Evolutionary conservation across 2,329 filamentous ascomycete species (phyloP).

Genomic region (Fusarium beomiforme): DNA sequence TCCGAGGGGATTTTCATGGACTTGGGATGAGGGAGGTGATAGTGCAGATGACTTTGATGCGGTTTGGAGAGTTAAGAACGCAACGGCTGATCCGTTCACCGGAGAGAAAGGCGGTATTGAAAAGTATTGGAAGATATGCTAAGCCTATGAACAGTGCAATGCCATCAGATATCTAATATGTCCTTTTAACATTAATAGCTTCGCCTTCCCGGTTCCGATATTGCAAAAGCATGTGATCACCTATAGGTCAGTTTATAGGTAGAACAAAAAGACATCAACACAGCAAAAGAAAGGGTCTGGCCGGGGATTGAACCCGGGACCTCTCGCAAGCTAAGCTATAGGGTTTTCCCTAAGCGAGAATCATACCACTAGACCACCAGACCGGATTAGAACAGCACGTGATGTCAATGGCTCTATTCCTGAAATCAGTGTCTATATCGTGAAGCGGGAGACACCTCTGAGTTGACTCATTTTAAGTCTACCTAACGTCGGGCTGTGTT

Average conservation of each 20-base stretch:
- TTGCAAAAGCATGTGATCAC: no score
- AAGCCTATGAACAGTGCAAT: no score
- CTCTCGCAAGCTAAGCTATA: conserved; percentile 53
- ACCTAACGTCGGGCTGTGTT: no score
- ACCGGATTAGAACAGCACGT: conserved; percentile 38
- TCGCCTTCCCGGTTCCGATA: no score
- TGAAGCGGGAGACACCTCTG: no score
- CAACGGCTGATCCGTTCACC: conserved; percentile 1
- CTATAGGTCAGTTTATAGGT: no score
- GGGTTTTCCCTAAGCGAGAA: conserved; percentile 72
- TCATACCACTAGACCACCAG: conserved; percentile 75
- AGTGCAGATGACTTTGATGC: background rate
- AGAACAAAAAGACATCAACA: no score
- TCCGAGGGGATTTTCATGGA: conserved; percentile 4
- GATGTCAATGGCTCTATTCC: rapidly evolving
- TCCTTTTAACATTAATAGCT: no score
- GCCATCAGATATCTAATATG: no score
- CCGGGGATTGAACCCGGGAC: conserved; percentile 59
- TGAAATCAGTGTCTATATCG: rapidly evolving
- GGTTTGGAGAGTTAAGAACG: background rate
- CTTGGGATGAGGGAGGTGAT: conserved; percentile 17
- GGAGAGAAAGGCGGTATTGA: background rate
- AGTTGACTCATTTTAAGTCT: no score
- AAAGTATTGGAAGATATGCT: no score
- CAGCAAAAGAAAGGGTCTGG: conserved; percentile 52